phyloP scores from a whole-genome alignment of 2,329 filamentous ascomycete species.

The Claviceps spartinae region DNA sequence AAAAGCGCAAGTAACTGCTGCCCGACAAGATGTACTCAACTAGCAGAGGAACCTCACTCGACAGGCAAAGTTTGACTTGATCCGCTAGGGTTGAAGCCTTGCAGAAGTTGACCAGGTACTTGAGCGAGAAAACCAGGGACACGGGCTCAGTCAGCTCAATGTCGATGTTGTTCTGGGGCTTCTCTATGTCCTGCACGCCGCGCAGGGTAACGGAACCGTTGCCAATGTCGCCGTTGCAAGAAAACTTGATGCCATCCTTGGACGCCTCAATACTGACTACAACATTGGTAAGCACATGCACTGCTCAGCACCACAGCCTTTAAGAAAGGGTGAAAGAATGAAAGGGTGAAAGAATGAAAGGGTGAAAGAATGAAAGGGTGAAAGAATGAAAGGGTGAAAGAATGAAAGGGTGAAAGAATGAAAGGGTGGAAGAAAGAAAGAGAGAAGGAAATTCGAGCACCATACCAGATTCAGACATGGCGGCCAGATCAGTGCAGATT shows the following conservation, averaged over 20 bases:
- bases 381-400: background rate
- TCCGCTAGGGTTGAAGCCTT: slow-evolving; percentile 78
- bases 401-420: background rate
- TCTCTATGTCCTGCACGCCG: slow-evolving; percentile 77
- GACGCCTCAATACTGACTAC: slow-evolving; percentile 86
- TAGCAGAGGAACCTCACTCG: slow-evolving; percentile 87
- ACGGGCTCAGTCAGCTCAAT: slow-evolving; percentile 91
- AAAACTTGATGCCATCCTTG: slow-evolving; percentile 96
- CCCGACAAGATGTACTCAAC: slow-evolving; percentile 79
- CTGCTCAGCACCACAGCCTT: background rate
- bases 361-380: background rate
- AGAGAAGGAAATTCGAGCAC: background rate
- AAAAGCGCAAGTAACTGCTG: slow-evolving; percentile 88
- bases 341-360: background rate
- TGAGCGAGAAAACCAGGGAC: slow-evolving; percentile 90
- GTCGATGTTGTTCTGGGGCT: slow-evolving; percentile 71
- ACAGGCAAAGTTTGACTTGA: slow-evolving; percentile 83
- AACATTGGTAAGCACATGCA: background rate
- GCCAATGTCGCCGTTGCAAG: slow-evolving; percentile 86
- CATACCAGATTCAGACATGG: slow-evolving; percentile 87
- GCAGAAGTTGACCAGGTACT: slow-evolving; percentile 99
- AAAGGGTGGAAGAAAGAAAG: background rate
- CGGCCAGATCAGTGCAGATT: slow-evolving; percentile 84
- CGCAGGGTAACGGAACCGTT: slow-evolving; percentile 88
- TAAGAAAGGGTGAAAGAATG: no score